phyloP scores from a whole-genome alignment of 768 basidiomycete genomes.

The Tulasnella sp. region DNA sequence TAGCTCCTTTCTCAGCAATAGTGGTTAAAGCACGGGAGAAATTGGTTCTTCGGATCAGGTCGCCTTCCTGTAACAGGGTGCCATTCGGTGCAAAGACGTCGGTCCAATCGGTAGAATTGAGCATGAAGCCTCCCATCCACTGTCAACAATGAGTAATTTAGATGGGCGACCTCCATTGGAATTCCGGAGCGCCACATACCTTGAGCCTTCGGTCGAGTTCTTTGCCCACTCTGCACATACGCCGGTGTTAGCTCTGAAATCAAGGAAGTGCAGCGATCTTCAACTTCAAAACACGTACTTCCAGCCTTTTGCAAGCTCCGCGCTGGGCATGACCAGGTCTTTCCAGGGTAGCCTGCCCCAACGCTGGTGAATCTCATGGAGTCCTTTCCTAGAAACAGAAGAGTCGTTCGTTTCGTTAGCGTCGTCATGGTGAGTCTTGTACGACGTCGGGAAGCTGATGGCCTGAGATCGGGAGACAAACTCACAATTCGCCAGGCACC shows the following conservation, averaged over 20 bases:
- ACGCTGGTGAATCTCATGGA: constrained; percentile 77
- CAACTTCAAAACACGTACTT: constrained; percentile 38
- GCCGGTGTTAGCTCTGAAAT: background rate
- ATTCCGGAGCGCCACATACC: constrained; percentile 47
- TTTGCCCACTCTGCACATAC: constrained; percentile 54
- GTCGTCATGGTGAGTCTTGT: background rate
- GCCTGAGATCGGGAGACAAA: background rate
- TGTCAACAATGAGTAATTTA: constrained; percentile 32
- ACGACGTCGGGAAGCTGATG: background rate
- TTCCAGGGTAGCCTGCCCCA: constrained; percentile 87
- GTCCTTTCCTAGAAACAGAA: constrained; percentile 54
- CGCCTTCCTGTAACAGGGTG: constrained; percentile 69
- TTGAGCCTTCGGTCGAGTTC: constrained; percentile 77
- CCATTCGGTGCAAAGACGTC: constrained; percentile 83
- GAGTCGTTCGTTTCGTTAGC: background rate
- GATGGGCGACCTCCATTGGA: constrained; percentile 3
- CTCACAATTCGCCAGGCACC: constrained; percentile 80
- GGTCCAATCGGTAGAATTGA: constrained; percentile 65
- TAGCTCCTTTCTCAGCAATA: constrained; percentile 70
- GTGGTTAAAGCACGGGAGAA: constrained; percentile 73
- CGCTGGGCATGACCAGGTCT: constrained; percentile 72
- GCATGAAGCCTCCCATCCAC: constrained; percentile 37
- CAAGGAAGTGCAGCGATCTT: background rate
- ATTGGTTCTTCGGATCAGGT: constrained; percentile 69
- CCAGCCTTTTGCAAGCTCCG: constrained; percentile 78